phyloP scores from a whole-genome alignment of 1,139 yeast species.

The Sugiyamaella xylanicola region DNA sequence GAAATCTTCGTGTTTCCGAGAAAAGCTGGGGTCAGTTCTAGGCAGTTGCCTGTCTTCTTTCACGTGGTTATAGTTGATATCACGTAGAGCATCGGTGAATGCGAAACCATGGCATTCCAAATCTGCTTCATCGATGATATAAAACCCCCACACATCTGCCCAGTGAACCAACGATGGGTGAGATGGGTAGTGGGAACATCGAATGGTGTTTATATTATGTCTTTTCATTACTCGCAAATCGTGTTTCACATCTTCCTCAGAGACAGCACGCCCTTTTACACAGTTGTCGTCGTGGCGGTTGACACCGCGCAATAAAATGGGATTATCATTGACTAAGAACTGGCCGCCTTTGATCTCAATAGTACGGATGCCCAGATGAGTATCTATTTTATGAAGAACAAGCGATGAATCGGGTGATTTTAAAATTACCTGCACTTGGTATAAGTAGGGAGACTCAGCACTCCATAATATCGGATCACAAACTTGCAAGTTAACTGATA shows the following conservation, averaged over 20 bases:
- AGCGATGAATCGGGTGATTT: constrained; percentile 14
- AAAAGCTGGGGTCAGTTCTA: constrained; percentile 26
- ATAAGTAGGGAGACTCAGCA: constrained; percentile 44
- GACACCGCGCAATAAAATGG: constrained; percentile 41
- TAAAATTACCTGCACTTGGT: constrained; percentile 31
- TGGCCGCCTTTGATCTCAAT: constrained; percentile 39
- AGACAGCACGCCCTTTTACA: constrained; percentile 43
- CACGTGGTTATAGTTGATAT: constrained; percentile 10
- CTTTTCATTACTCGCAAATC: constrained; percentile 43
- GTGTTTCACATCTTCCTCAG: constrained; percentile 38
- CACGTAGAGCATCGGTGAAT: constrained; percentile 13
- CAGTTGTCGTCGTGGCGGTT: constrained; percentile 46
- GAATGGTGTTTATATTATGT: constrained; percentile 44
- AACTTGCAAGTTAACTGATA: constrained; percentile 19
- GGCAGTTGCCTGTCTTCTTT: constrained; percentile 12
- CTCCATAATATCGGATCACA: constrained; percentile 40
- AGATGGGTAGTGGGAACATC: constrained; percentile 46
- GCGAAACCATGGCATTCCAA: constrained; percentile 45
- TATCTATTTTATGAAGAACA: constrained; percentile 30
- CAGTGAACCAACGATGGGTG: constrained; percentile 32
- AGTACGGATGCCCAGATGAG: constrained; percentile 43
- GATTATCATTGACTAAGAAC: constrained; percentile 39
- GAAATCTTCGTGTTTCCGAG: constrained; percentile 26
- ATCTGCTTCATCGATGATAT: constrained; percentile 47
- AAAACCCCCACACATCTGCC: constrained; percentile 41